These are phyloP conservation scores for Coniella lustricola DNA, from an alignment of 2,329 filamentous ascomycete genomes.

Conservation along the genomic window DNA sequence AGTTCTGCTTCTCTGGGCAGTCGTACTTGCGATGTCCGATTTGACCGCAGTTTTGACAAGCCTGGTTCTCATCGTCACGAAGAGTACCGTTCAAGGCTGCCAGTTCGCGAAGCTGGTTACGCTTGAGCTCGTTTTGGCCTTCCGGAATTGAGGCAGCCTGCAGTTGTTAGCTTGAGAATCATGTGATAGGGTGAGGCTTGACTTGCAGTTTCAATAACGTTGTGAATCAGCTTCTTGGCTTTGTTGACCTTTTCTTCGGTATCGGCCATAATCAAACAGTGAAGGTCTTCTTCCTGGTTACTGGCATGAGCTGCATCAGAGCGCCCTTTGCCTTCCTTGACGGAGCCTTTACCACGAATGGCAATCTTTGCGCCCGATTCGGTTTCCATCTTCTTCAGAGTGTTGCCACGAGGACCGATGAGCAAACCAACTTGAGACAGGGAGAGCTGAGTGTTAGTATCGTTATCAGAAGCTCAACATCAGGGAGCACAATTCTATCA, in stretches of 20 bases:
- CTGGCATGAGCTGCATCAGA: constrained; percentile 98
- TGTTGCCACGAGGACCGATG: constrained; percentile 99
- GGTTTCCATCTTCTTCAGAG: constrained; percentile 98
- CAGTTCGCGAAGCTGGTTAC: constrained; percentile 95
- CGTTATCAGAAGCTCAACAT: constrained; percentile 29
- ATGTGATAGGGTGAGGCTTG: background rate
- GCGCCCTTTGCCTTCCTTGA: constrained; percentile 98
- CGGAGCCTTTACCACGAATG: constrained; percentile 97
- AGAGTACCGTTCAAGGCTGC: constrained; percentile 97
- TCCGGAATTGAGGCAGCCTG: constrained; percentile 97
- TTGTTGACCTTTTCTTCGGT: constrained; percentile 99
- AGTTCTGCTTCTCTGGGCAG: constrained; percentile 95
- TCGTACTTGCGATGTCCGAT: constrained; percentile 99
- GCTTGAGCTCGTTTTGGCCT: constrained; percentile 97
- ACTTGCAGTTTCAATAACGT: constrained; percentile 95
- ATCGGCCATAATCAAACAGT: constrained; percentile 99
- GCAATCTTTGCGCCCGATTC: constrained; percentile 98
- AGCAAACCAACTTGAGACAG: constrained; percentile 95
- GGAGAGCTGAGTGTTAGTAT: constrained; percentile 90
- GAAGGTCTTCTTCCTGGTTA: constrained; percentile 99
- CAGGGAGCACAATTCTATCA: constrained; percentile 32
- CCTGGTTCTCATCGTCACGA: constrained; percentile 97
- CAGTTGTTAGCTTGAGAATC: background rate
- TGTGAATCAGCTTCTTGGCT: constrained; percentile 96
- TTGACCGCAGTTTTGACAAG: constrained; percentile 98